phyloP scores from a whole-genome alignment of 495 filamentous ascomycete species.

The Penicillium subrubescens region DNA sequence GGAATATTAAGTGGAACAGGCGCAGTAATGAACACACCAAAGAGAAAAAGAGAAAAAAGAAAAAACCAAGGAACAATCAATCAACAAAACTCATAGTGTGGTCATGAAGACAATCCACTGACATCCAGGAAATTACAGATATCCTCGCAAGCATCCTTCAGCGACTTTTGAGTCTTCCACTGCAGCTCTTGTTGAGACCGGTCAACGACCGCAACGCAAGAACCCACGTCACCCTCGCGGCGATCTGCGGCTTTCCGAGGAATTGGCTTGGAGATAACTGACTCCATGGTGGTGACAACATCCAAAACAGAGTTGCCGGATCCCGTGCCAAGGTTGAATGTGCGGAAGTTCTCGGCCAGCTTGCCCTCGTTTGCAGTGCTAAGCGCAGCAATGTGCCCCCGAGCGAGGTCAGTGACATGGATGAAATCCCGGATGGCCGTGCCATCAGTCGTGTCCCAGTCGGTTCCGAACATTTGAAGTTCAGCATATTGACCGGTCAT shows the following conservation, averaged over 20 bases:
- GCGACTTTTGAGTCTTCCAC: constrained; percentile 82
- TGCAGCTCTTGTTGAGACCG: constrained; percentile 81
- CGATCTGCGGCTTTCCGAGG: constrained; percentile 68
- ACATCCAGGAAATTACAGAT: constrained; percentile 69
- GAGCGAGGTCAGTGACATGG: constrained; percentile 66
- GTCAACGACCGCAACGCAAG: constrained; percentile 79
- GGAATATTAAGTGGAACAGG: constrained; percentile 15
- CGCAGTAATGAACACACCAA: constrained; percentile 3
- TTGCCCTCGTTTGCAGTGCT: constrained; percentile 39
- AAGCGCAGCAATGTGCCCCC: constrained; percentile 64
- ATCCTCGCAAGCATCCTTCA: constrained; percentile 82
- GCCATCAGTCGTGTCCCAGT: constrained; percentile 68
- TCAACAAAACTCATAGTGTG: constrained; percentile 2
- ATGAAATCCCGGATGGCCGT: constrained; percentile 60
- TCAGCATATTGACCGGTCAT: constrained; percentile 55
- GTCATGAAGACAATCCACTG: constrained; percentile 35
- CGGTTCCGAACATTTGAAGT: constrained; percentile 62
- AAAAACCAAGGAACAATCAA: constrained; percentile 10
- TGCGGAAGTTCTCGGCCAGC: constrained; percentile 48
- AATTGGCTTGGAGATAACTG: constrained; percentile 41
- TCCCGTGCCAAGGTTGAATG: constrained; percentile 57
- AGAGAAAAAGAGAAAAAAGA: constrained; percentile 1
- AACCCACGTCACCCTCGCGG: constrained; percentile 75
- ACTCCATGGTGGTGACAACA: constrained; percentile 51
- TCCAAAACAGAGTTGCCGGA: constrained; percentile 54